Base-by-base conservation (phyloP, 306 rosid species). In the Pueraria montana region DNA sequence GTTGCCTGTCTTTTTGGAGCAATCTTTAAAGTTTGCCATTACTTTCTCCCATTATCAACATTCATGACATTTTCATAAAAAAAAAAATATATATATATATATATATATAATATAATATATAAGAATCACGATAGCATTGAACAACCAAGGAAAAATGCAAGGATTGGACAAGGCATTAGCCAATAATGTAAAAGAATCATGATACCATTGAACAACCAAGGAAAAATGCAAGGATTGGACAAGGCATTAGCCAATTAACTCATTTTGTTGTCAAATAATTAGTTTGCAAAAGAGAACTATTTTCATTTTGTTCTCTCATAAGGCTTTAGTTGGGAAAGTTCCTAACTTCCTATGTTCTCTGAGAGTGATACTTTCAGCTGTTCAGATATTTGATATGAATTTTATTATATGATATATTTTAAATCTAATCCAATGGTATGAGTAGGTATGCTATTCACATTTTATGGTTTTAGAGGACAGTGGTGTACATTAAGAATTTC, bases 11-110 rank as follows among this genome's bases (percentile, higher is more conserved):
- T 40, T 63, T 65, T 73, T 8, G 45, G 59, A 74, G 69, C 23
- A 16, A 81, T 66, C 78, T 80, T 58, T 32, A 58, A 20, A 84
- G 68, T 75, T 58, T 71, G 18, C 48, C 11, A 27, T 63, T 67
- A 32, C 66, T 69, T 81, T 83, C 24, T 50, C 48, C 46, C 30
- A 16, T 61, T 26, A 14, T 69, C 5, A 34, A 61, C 30, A 58
- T 45, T 59, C 43, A 62, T 16, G 30, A 46, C 17, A 69, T 42
- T 52, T 38, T 55, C 5, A 27, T 26, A 16, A 69, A 26, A 11
- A 17, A 30, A 26, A 7, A 42, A 1, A 42, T 42, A 8, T 42
- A 52, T 11, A 24, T 23, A 23, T n/a, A 26, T 42, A 42, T 10
- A 42, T 42, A 8, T 42, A 52, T 11, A 24, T 23, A 23, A 27